Percentiles rank a stretch among this genome's conserved stretches.
These are phyloP conservation scores for Mycotypha africana DNA, from an alignment of 371 early-diverging fungal genomes.

Conservation along the genomic window DNA sequence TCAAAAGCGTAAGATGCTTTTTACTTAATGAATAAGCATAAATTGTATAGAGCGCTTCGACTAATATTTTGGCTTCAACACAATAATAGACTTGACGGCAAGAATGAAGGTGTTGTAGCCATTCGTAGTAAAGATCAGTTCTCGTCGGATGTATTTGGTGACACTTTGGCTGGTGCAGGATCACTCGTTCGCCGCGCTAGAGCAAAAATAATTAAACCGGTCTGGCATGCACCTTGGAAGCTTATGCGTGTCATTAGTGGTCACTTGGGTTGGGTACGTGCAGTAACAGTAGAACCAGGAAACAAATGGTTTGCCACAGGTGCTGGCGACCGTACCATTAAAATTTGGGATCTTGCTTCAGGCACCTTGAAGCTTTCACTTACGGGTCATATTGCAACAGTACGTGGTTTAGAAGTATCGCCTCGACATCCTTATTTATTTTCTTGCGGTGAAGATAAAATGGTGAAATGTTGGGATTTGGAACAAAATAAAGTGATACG, in stretches of 20 bases:
- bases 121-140: constrained; percentile 41
- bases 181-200: constrained; percentile 58
- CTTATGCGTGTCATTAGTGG: constrained; percentile 96
- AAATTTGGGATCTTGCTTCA: constrained; percentile 98
- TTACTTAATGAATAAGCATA: no score
- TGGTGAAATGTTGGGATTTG: constrained; percentile 98
- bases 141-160: constrained; percentile 44
- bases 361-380: constrained; percentile 92
- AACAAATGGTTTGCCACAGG: constrained; percentile 98
- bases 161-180: constrained; percentile 39
- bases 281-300: constrained; percentile 87
- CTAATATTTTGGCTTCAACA: no score
- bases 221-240: constrained; percentile 99
- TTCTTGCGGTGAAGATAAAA: constrained; percentile 95
- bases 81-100: no score
- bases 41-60: no score
- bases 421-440: constrained; percentile 94
- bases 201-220: constrained; percentile 58
- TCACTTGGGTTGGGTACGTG: constrained; percentile 96
- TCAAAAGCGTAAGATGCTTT: constrained; percentile 9
- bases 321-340: constrained; percentile 94
- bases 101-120: constrained; percentile 39
- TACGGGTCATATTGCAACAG: constrained; percentile 95
- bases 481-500: constrained; percentile 97
- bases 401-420: constrained; percentile 91